These are phyloP conservation scores for Remersonia thermophila DNA, from an alignment of 2,329 filamentous ascomycete species.

Conservation along the genomic window DNA sequence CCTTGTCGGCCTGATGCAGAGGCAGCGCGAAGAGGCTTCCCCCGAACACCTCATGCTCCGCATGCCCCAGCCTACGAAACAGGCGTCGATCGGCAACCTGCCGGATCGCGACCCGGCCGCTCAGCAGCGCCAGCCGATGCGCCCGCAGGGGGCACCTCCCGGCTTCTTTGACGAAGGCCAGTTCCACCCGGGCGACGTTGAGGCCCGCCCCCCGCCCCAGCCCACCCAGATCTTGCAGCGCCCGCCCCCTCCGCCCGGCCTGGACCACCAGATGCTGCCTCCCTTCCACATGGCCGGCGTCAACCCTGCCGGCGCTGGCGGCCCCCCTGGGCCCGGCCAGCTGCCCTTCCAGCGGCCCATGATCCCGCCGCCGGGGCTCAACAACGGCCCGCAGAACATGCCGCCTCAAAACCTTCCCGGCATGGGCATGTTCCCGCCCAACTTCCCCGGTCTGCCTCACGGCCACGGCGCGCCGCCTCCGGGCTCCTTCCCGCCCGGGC, in stretches of 20 bases:
- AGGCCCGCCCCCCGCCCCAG: constrained; percentile 29
- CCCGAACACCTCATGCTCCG: constrained; percentile 41
- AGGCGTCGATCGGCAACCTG: constrained; percentile 33
- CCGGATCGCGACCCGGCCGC: constrained; percentile 35
- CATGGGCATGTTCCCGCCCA: constrained; percentile 9
- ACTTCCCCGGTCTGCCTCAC: constrained; percentile 7
- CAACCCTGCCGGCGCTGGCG: constrained; percentile 16
- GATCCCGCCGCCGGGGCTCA: constrained; percentile 48
- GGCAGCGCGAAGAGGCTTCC: constrained; percentile 35
- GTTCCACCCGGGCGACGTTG: constrained; percentile 37
- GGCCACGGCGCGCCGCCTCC: constrained; percentile 29
- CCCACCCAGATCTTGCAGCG: constrained; percentile 51
- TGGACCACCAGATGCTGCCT: constrained; percentile 46
- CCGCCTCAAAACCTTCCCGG: constrained; percentile 37
- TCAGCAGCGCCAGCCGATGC: constrained; percentile 29
- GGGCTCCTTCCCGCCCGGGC: constrained; percentile 34
- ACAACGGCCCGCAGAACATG: constrained; percentile 43
- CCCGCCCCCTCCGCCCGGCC: constrained; percentile 45
- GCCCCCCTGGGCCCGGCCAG: constrained; percentile 22
- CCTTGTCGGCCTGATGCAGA: constrained; percentile 71
- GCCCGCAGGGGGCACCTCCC: constrained; percentile 35
- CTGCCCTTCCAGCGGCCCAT: constrained; percentile 35
- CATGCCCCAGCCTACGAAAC: constrained; percentile 39
- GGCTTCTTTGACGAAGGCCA: constrained; percentile 40
- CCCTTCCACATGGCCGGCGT: constrained; percentile 33